Evolutionary conservation across 805 yeast species (phyloP), one percentile per base, ranked within the genome.

Genomic region (Cyberlindnera maritima): DNA sequence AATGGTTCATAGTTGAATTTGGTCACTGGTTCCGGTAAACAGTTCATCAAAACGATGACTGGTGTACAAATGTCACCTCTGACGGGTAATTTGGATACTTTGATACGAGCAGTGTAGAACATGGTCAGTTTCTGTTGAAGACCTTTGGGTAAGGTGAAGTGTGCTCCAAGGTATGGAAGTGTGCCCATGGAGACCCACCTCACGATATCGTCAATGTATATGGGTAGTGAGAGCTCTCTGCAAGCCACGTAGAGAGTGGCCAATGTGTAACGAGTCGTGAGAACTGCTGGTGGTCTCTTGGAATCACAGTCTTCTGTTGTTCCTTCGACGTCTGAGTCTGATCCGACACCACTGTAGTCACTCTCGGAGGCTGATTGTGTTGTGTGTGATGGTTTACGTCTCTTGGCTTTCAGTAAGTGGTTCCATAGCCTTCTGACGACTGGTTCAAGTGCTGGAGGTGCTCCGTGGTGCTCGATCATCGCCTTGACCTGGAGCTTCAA

Each of bases 171-270:
- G 53, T 70, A 77, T 2, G 88, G 86, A 1, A 85, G 62, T 28
- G 67, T 64, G 41, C 76, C 76, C 2, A 65, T 54, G 25, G 69
- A 57, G 4, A 77, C 61, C 62, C 75, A 65, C 4, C 59, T 54
- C 20, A 79, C 56, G 15, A 80, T 60, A 57, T 82, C 86, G 45
- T 65, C 62, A 5, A 75, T 52, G 56, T 75, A 79, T 1, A 83
- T 47, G 0, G 88, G 85, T 18, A 71, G 49, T 25, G 72, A 68
- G 51, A 80, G 54, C 46, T 73, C 71, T 9, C 76, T 50, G n/a
- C 76, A 58, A 2, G 82, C 77, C 40, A 81, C 47, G 58, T 82
- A 83, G 17, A 80, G 63, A 1, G 82, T 56, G 7, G 73, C 56
- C 4, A 74, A 32, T 10, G 45, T 39, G 28, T 35, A 34, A n/a